A percentile compares a stretch with the other conserved stretches of the same genome.
phyloP scores from a whole-genome alignment of 768 basidiomycete species.

The Xerocomus brunneocitrinus region DNA sequence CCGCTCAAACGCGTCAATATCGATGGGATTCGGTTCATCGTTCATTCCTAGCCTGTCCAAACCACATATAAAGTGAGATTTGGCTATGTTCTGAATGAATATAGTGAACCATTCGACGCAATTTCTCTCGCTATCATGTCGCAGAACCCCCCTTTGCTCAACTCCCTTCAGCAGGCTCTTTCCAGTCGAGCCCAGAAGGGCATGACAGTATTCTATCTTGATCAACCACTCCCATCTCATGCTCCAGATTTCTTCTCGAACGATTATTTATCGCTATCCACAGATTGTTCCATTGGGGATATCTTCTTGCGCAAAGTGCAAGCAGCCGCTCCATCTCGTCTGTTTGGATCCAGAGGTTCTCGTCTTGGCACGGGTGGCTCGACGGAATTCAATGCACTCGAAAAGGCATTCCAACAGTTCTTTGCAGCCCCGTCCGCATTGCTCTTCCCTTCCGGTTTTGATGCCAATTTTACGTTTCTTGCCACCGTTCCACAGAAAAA shows the following conservation, averaged over 20 bases:
- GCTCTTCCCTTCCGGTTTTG: conserved; percentile 51
- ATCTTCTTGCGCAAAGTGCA: conserved; percentile 30
- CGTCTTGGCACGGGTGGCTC: conserved; percentile 43
- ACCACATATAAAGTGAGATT: not conserved
- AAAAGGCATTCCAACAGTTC: conserved; percentile 8
- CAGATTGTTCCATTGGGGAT: conserved; percentile 29
- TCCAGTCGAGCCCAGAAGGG: conserved; percentile 3
- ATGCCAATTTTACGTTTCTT: conserved; percentile 50
- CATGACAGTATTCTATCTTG: conserved; percentile 10
- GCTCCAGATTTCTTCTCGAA: conserved; percentile 42
- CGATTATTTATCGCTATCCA: conserved; percentile 47
- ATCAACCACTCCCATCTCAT: conserved; percentile 16
- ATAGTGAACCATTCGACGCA: not conserved
- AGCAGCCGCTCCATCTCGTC: conserved; percentile 6
- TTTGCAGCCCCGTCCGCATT: conserved; percentile 38
- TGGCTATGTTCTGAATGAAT: not conserved
- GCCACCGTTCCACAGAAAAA: conserved; percentile 38
- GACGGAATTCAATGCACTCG: conserved; percentile 10
- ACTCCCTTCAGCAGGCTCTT: conserved; percentile 16
- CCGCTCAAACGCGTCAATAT: not conserved
- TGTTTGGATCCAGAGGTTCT: conserved; percentile 49
- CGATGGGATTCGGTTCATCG: no score
- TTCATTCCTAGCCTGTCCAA: not conserved
- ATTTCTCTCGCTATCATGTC: conserved; percentile 1
- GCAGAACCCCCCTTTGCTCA: conserved; percentile 5